These are phyloP conservation scores for Eucalyptus victrix DNA, from an alignment of 345 rosid species.

Conservation along the genomic window DNA sequence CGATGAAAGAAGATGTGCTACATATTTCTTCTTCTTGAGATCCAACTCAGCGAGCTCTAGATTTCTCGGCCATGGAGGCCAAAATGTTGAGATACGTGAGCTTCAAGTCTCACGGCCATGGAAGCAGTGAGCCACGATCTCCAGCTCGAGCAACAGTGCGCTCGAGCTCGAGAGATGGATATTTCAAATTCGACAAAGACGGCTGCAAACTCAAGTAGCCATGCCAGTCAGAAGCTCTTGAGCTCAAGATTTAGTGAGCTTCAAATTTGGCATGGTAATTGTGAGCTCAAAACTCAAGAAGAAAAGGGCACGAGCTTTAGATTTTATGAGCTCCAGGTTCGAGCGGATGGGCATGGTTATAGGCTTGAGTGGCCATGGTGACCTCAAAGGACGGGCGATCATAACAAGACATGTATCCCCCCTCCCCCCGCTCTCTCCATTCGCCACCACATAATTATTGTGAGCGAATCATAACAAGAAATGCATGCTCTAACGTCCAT, in stretches of 20 bases:
- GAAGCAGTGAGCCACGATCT: not conserved
- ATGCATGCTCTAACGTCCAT: not conserved
- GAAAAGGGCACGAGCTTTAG: not conserved
- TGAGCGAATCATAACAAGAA: not conserved
- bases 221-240: not conserved
- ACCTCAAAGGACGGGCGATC: not conserved
- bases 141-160: not conserved
- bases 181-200: not conserved
- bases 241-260: not conserved
- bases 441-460: too few species aligned
- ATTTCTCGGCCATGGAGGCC: not conserved
- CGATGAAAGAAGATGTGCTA: not conserved
- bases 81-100: not conserved
- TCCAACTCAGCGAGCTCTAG: not conserved
- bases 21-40: not conserved
- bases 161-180: not conserved
- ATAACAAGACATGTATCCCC: too few species aligned
- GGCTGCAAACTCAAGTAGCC: not conserved
- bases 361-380: not conserved
- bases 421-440: too few species aligned
- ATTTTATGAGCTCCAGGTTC: not conserved
- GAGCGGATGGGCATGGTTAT: not conserved
- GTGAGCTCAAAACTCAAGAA: not conserved
- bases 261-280: not conserved
- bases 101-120: not conserved